These are phyloP conservation scores for Juncus effusus DNA, from an alignment of 176 grass and related monocot species.

Conservation along the genomic window DNA sequence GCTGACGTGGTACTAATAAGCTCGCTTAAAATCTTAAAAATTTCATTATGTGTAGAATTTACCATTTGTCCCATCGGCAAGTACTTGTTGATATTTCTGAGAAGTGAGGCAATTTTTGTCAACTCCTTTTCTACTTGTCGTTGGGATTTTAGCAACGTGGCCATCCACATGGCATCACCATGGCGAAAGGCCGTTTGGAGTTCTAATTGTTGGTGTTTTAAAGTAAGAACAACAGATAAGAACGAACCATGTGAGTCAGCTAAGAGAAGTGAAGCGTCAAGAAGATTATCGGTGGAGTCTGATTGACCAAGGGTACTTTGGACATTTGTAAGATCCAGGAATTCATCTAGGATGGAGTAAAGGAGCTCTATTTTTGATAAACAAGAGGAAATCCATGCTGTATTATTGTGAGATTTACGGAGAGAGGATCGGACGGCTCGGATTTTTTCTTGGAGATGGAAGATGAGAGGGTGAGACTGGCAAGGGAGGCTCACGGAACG, in stretches of 20 bases:
- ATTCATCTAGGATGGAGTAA: conserved; percentile 50
- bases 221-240: conserved; percentile 38
- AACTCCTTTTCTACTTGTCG: conserved; percentile 51
- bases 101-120: not conserved
- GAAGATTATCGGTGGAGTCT: conserved; percentile 34
- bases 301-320: conserved; percentile 35
- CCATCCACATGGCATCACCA: conserved; percentile 23
- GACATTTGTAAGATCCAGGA: conserved; percentile 43
- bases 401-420: conserved; percentile 3
- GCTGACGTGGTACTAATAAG: conserved; percentile 27
- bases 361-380: conserved; percentile 50
- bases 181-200: conserved; percentile 37
- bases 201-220: conserved; percentile 45
- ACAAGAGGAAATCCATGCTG: conserved; percentile 7
- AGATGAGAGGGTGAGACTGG: conserved; percentile 1
- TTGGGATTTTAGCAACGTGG: conserved; percentile 37
- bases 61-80: not conserved
- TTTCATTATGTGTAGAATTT: conserved; percentile 39
- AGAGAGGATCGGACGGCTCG: conserved; percentile 38
- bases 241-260: conserved; percentile 56
- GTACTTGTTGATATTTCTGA: not conserved
- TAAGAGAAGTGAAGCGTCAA: conserved; percentile 63
- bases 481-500: conserved; percentile 11
- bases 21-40: conserved; percentile 37
- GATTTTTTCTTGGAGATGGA: conserved; percentile 23